Evolutionary conservation across 805 yeast species (phyloP), one percentile per base, ranked within the genome.

Genomic region (Ogataea pilisensis): DNA sequence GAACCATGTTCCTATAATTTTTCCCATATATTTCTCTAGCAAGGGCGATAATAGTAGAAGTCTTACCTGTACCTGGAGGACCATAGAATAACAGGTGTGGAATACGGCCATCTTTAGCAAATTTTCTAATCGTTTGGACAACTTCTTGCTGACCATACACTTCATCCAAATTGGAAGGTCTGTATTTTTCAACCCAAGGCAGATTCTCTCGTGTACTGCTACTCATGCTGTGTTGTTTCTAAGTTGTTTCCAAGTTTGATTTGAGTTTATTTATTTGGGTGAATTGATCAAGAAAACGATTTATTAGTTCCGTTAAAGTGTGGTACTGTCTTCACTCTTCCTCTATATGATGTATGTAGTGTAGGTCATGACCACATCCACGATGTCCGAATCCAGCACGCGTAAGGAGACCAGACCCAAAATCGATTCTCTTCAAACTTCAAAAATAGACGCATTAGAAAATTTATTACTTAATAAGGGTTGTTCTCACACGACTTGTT

Each of bases 11-110:
- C 53, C 74, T 78, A 60, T 85, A 86, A 48, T 79, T 76, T 14
- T 73, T 66, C 2, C 99, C 99, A 58, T 84, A 90, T 8, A 90
- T 76, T 55, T 89, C 96, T 42, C 78, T 71, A 1, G 97, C 96
- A 43, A 90, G 65, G 1, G 97, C 96, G 18, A 84, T 74, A 49
- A 88, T 83, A 3, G 95, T 87, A 3, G 95, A 84, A 0, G 96
- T 88, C 61, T 88, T 88, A 50, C 96, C 96, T 0, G 95, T 88
- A 17, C 96, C 96, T 14, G 96, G 96, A 1, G 96, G 95, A 0
- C 96, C 97, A 61, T 93, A 93, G 64, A 93, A 93, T 38, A 93
- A 70, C 50, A 93, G 66, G 65, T 93, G 99, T 2, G 99, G 99
- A 28, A 91, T 69, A 51, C 79, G 78, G 9, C 93, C 90, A 45